Evolutionary conservation across 768 basidiomycete genomes (phyloP).

Genomic region (Boletus tylopilopsis): DNA sequence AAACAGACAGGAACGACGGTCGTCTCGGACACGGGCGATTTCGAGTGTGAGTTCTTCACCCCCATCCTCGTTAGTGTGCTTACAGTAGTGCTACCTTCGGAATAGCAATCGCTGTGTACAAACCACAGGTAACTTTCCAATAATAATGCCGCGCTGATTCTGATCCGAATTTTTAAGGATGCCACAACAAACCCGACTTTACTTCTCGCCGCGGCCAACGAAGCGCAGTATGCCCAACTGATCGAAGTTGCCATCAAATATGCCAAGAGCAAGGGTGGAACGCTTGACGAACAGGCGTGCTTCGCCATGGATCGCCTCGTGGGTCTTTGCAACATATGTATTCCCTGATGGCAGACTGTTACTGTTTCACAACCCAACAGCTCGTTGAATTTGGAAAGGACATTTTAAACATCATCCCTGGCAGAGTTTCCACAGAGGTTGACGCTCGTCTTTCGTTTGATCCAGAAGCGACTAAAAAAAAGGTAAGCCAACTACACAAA

Average conservation of each 20-base stretch:
- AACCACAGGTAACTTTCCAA: slow-evolving; percentile 62
- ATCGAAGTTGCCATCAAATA: slow-evolving; percentile 68
- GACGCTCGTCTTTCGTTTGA: slow-evolving; percentile 96
- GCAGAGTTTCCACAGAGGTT: slow-evolving; percentile 96
- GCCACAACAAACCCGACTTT: slow-evolving; percentile 96
- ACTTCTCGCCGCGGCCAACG: slow-evolving; percentile 87
- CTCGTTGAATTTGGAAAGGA: slow-evolving; percentile 94
- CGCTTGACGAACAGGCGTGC: slow-evolving; percentile 68
- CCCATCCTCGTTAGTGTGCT: slow-evolving; percentile 14
- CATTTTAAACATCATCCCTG: slow-evolving; percentile 90
- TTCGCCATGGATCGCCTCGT: slow-evolving; percentile 85
- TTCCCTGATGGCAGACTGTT: background rate
- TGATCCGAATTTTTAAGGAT: slow-evolving; percentile 48
- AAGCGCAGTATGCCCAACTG: slow-evolving; percentile 75
- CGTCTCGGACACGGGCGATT: slow-evolving; percentile 94
- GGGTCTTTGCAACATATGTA: slow-evolving; percentile 20
- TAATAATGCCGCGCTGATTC: background rate
- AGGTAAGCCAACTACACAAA: slow-evolving; percentile 41
- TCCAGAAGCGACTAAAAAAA: slow-evolving; percentile 81
- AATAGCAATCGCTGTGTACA: slow-evolving; percentile 86
- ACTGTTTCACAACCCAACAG: slow-evolving; percentile 35
- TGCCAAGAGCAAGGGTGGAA: slow-evolving; percentile 75
- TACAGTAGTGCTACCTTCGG: slow-evolving; percentile 6
- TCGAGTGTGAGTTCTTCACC: slow-evolving; percentile 53
- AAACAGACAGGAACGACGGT: slow-evolving; percentile 90